Evolutionary conservation across 139 green algal genomes (phyloP), one percentile per base, ranked within the genome.

Genomic region (Choricystis sp.): DNA sequence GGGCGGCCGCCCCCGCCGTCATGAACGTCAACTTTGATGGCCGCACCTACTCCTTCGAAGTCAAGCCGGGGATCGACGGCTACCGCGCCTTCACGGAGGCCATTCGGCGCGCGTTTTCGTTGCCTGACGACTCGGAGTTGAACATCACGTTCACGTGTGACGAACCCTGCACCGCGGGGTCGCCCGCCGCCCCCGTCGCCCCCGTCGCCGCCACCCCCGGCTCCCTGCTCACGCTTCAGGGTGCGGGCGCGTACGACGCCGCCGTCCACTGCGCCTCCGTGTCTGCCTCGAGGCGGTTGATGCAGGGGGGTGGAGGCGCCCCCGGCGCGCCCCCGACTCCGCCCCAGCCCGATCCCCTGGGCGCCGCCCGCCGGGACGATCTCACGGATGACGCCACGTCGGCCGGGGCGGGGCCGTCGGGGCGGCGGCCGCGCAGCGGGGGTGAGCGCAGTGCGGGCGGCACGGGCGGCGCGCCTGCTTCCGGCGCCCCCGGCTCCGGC

Each of bases 61-160:
- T 77, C 2, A 74, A 75, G 64, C 77, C 79, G 19, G 81, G 81
- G 0, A 61, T 69, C 19, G 78, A 86, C 21, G 87, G 87, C 28
- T 95, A 95, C 72, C 40, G 64, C 16, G 67, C 9, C 9, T 95
- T 95, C 70, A 94, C 87, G 0, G 66, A 84, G 48, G 75, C 81
- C 61, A 95, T 95, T 31, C 73, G 86, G 19, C 55, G 72, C 16
- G 83, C 86, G 4, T 95, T 95, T 63, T 69, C 68, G 31, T 81
- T 95, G 29, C 87, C 86, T 0, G 73, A 81, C 19, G 86, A 93
- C 63, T 77, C 65, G n/a, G 83, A 94, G 69, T 75, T 94, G 20
- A 94, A 94, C 77, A 94, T 94, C 67, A 94, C 84, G 0, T 95
- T 94, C 79, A 95, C 87, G 9, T 95, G 87, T 65, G 87, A 95